These are phyloP conservation scores for Rhypophila decipiens DNA, from an alignment of 495 filamentous ascomycete genomes.

Conservation along the genomic window DNA sequence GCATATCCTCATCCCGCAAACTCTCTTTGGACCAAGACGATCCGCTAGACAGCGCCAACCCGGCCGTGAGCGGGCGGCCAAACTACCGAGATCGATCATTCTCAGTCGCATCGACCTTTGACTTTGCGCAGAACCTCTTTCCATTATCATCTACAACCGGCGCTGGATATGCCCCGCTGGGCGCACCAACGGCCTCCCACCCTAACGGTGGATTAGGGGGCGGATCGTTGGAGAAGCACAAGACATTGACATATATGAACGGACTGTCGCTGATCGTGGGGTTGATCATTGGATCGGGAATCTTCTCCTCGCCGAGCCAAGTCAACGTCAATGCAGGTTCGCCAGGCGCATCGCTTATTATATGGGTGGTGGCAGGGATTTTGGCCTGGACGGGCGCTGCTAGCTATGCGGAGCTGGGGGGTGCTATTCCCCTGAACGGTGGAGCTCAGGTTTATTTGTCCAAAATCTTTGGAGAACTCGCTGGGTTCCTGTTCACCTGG, in stretches of 20 bases:
- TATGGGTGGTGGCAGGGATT: constrained; percentile 85
- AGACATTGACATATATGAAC: constrained; percentile 91
- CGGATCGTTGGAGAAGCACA: constrained; percentile 82
- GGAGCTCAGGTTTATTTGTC: constrained; percentile 88
- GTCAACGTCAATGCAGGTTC: constrained; percentile 91
- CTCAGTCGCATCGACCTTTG: constrained; percentile 87
- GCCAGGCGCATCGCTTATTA: constrained; percentile 80
- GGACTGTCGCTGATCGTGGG: constrained; percentile 86
- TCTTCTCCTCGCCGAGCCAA: constrained; percentile 91
- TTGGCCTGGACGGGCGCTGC: constrained; percentile 95
- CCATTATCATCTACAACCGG: constrained; percentile 80
- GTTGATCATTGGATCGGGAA: constrained; percentile 93
- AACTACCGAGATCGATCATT: constrained; percentile 62
- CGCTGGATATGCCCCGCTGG: constrained; percentile 74
- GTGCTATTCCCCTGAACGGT: constrained; percentile 92
- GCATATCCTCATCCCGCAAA: constrained; percentile 83
- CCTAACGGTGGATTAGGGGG: constrained; percentile 37
- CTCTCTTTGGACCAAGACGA: constrained; percentile 85
- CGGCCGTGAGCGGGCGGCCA: constrained; percentile 33
- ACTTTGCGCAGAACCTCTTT: constrained; percentile 85
- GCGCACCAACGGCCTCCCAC: constrained; percentile 55
- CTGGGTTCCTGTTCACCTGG: constrained; percentile 93
- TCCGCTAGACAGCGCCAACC: constrained; percentile 58
- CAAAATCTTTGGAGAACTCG: constrained; percentile 91
- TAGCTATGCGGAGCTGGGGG: constrained; percentile 92